A percentile compares a stretch with the other conserved stretches of the same genome.
Evolutionary conservation across 2,329 filamentous ascomycete genomes (phyloP).

Genomic region (Cucurbitaria berberidis): DNA sequence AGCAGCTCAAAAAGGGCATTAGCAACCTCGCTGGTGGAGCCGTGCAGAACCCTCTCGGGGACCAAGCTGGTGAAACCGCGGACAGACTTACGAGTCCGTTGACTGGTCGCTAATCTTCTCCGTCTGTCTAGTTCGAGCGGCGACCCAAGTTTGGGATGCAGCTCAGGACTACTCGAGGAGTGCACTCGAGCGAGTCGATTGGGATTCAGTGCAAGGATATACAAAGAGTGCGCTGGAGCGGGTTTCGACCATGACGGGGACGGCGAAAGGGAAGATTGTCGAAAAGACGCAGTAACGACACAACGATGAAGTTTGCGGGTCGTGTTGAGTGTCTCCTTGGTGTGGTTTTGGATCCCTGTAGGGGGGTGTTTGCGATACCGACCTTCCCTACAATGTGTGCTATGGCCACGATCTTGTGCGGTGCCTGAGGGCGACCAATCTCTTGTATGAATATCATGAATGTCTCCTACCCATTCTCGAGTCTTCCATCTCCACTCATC

Average conservation of each 20-base stretch:
- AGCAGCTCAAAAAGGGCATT: slow-evolving; percentile 46
- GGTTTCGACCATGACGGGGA: slow-evolving; percentile 25
- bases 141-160: slow-evolving; percentile 30
- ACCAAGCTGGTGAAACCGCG: slow-evolving; percentile 45
- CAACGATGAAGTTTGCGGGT: background rate
- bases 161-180: slow-evolving; percentile 27
- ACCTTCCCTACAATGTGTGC: background rate
- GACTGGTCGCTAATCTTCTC: slow-evolving; percentile 45
- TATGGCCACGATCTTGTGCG: background rate
- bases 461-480: background rate
- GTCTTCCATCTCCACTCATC: background rate
- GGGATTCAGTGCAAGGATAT: slow-evolving; percentile 18
- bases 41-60: slow-evolving; percentile 46
- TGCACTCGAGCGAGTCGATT: slow-evolving; percentile 13
- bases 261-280: slow-evolving; percentile 10
- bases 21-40: slow-evolving; percentile 44
- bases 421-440: background rate
- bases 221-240: slow-evolving; percentile 23
- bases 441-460: background rate
- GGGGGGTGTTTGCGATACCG: background rate
- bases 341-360: background rate
- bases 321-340: slow-evolving; percentile 1
- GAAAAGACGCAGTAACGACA: slow-evolving; percentile 13
- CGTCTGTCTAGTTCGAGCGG: slow-evolving; percentile 28
- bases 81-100: slow-evolving; percentile 45